Evolutionary conservation across 345 rosid species (phyloP).

Genomic region (Odontarrhena argentea): DNA sequence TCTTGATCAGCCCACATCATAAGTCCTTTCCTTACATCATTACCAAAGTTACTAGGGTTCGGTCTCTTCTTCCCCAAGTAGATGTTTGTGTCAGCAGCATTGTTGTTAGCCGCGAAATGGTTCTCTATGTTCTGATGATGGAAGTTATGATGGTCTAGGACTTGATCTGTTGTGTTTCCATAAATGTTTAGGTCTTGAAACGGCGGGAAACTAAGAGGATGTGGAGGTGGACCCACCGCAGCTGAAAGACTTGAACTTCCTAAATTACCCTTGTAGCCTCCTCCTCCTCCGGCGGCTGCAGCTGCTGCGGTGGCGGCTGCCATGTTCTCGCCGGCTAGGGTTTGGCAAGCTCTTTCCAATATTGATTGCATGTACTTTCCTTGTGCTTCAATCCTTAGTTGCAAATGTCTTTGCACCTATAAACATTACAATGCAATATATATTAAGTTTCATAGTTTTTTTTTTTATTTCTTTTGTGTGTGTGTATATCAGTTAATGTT

Average conservation of each 20-base stretch:
- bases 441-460: background rate
- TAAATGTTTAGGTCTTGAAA: slow-evolving; percentile 96
- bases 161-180: slow-evolving; percentile 54
- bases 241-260: slow-evolving; percentile 55
- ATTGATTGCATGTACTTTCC: slow-evolving; percentile 98
- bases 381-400: slow-evolving; percentile 96
- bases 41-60: slow-evolving; percentile 50
- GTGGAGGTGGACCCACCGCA: slow-evolving; percentile 41
- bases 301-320: slow-evolving; percentile 45
- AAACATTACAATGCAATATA: slow-evolving; percentile 5
- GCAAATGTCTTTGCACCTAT: slow-evolving; percentile 96
- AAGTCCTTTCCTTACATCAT: slow-evolving; percentile 61
- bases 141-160: slow-evolving; percentile 61
- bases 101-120: slow-evolving; percentile 49
- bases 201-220: slow-evolving; percentile 67
- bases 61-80: slow-evolving; percentile 77
- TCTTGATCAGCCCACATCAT: slow-evolving; percentile 88
- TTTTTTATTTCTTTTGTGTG: no score
- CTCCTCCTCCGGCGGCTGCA: slow-evolving; percentile 32
- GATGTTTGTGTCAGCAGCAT: slow-evolving; percentile 45
- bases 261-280: slow-evolving; percentile 50
- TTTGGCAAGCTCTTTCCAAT: slow-evolving; percentile 92
- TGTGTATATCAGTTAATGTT: background rate
- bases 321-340: slow-evolving; percentile 76
- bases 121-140: slow-evolving; percentile 61